Conservation (phyloP, 2,329 filamentous ascomycete species). For the Alternaria brassicicola region DNA sequence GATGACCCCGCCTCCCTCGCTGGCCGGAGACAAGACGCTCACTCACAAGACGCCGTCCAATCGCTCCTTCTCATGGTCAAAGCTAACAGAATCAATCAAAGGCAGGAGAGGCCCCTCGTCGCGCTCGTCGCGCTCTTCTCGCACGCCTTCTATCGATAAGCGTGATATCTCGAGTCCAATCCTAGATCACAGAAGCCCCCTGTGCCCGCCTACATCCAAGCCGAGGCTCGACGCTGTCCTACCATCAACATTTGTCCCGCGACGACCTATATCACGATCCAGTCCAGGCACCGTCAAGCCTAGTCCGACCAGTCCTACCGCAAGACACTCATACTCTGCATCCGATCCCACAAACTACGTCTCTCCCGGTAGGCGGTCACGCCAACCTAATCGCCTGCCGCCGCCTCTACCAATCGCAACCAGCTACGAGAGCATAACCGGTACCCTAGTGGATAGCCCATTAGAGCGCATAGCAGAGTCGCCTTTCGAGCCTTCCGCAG, state of each 20-base stretch:
- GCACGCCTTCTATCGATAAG: conserved; percentile 28
- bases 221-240: conserved; percentile 1
- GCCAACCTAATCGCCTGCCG: conserved; percentile 15
- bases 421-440: conserved; percentile 23
- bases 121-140: conserved; percentile 19
- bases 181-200: conserved; percentile 20
- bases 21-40: conserved; percentile 5
- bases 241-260: conserved; percentile 1
- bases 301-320: neutral
- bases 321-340: conserved; percentile 24
- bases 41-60: conserved; percentile 7
- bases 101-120: conserved; percentile 23
- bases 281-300: conserved; percentile 11
- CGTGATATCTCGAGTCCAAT: conserved; percentile 36
- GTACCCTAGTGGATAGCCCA: conserved; percentile 20
- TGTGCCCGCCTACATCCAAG: conserved; percentile 21
- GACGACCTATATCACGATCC: conserved; percentile 16
- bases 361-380: conserved; percentile 15
- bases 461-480: conserved; percentile 38
- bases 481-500: conserved; percentile 16
- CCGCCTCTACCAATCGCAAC: conserved; percentile 17
- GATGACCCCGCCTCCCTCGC: conserved; percentile 21
- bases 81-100: conserved; percentile 37
- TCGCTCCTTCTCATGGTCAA: conserved; percentile 36
- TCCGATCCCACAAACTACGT: conserved; percentile 32